These are phyloP conservation scores for Leccinellum albellum DNA, from an alignment of 768 basidiomycete genomes.

Conservation along the genomic window DNA sequence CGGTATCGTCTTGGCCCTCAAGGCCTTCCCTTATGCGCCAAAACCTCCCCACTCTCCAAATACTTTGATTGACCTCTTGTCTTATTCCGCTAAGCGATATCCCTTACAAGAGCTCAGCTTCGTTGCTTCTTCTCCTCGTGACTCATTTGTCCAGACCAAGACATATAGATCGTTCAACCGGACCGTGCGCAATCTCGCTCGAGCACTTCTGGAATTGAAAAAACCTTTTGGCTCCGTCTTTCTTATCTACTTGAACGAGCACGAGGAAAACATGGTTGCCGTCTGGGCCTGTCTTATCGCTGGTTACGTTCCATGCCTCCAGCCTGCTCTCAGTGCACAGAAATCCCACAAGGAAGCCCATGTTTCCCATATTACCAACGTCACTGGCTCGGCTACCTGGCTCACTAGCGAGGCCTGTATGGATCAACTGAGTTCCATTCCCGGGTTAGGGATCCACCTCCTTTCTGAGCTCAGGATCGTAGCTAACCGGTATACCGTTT, in stretches of 20 bases:
- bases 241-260: not conserved
- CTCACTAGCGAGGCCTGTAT: constrained; percentile 21
- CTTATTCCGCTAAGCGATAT: constrained; percentile 16
- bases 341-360: not conserved
- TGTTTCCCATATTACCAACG: constrained; percentile 11
- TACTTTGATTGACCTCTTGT: constrained; percentile 24
- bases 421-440: constrained; percentile 7
- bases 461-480: constrained; percentile 17
- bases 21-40: not conserved
- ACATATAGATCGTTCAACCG: not conserved
- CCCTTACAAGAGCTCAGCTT: constrained; percentile 23
- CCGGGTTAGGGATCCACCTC: constrained; percentile 16
- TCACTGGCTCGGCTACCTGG: constrained; percentile 19
- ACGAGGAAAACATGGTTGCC: not conserved
- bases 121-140: constrained; percentile 25
- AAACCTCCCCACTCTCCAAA: not conserved
- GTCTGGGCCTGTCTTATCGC: not conserved
- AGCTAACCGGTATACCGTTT: constrained; percentile 14
- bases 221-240: not conserved
- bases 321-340: not conserved
- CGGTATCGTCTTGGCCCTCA: not conserved
- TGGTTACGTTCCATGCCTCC: not conserved
- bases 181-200: not conserved
- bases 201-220: not conserved
- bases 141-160: constrained; percentile 17